Evolutionary conservation across 1,284 basidiomycete species (phyloP), one percentile per base, ranked within the genome.

Genomic region (Hemileia vastatrix): DNA sequence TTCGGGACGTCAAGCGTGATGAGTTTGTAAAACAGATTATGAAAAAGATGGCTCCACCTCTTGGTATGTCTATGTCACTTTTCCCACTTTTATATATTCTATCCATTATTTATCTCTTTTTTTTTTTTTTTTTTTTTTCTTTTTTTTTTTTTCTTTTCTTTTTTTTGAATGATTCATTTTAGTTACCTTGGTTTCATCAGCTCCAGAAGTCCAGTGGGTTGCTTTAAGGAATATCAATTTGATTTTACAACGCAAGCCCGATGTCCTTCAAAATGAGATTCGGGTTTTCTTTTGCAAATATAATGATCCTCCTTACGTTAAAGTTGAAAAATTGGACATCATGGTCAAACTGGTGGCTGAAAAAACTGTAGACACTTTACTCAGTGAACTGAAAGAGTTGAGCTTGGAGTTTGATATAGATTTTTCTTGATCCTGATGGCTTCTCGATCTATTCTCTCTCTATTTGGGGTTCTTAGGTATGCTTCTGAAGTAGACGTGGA

Each of bases 231-330:
- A 98, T 75, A 98, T 99, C 72, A 83, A 97, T 48, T 83, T 98
- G 36, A 90, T 98, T 69, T 90, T 98, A 64, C 95, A 98, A 77
- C 83, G 95, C 63, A 83, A 94, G 53, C 92, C 94, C 4, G 79
- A 86, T 47, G 90, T 98, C 13, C 80, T 99, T 54, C 88, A 90
- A 77, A 95, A 96, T 76, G 94, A 98, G 73, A 92, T 99, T 76
- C 88, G 92, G 67, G 91, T 96, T 19, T 98, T 99, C 79, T 99
- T 98, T 79, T 97, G 93, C 86, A 98, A 97, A 77, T 98, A 98
- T 78, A 98, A 97, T 74, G 95, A 98, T 74, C 95, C 95, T 1
- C 91, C 95, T 67, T 99, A 98, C 77, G 91, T 98, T 77, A 98
- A 98, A 77, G 83, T 98, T 40, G 93, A 93, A 60, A 98, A 99